Percentiles rank a stretch among this genome's conserved stretches.
These are phyloP conservation scores for Saksenaea vasiformis DNA, from an alignment of 371 early-diverging fungal genomes.

Conservation along the genomic window DNA sequence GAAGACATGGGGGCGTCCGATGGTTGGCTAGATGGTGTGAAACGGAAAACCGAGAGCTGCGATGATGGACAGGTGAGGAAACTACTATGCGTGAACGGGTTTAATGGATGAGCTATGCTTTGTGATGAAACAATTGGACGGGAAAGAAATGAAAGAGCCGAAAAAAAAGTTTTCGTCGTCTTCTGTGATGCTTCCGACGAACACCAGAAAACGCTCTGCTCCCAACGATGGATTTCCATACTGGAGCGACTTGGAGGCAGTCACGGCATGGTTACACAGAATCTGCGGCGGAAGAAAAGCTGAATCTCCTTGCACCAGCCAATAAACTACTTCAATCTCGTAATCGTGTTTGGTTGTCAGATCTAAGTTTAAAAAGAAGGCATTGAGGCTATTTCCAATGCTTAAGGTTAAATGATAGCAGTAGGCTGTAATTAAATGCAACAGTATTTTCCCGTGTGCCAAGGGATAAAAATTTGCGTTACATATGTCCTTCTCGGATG, in stretches of 20 bases:
- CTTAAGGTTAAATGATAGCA: too few relatives aligned
- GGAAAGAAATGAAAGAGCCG: background rate
- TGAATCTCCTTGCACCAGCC: background rate
- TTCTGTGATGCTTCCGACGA: slow-evolving; percentile 5
- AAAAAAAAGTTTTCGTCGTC: background rate
- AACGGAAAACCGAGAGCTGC: background rate
- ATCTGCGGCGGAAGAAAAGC: background rate
- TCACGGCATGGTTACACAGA: slow-evolving; percentile 5
- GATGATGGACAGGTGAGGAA: background rate
- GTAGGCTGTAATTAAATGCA: too few relatives aligned
- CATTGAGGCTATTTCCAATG: too few relatives aligned
- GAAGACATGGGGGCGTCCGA: slow-evolving; percentile 30
- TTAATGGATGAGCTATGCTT: slow-evolving; percentile 1
- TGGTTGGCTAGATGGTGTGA: slow-evolving; percentile 12
- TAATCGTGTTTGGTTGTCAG: too few relatives aligned
- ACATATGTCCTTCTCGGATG: too few relatives aligned
- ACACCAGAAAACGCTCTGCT: background rate
- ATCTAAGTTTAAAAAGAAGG: too few relatives aligned
- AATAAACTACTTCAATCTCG: too few relatives aligned
- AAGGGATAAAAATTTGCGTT: too few relatives aligned
- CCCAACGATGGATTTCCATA: background rate
- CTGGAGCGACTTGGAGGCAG: background rate
- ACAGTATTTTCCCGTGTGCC: too few relatives aligned
- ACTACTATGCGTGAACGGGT: background rate
- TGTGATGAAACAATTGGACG: background rate